phyloP scores from a whole-genome alignment of 2,329 filamentous ascomycete genomes.

The Cordyceps cateniannulata region DNA sequence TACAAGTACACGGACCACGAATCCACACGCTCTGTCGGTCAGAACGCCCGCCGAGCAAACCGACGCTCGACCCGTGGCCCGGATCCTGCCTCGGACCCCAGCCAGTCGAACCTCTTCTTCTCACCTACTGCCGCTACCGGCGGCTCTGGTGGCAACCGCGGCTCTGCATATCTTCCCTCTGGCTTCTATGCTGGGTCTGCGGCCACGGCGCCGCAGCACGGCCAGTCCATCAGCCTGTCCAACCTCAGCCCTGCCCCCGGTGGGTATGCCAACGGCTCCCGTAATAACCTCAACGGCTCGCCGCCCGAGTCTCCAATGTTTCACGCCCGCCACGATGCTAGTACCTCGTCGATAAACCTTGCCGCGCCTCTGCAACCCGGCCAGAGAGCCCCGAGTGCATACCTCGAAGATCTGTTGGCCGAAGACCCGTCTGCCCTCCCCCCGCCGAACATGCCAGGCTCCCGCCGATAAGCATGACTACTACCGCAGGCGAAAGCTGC shows the following conservation, averaged over 20 bases:
- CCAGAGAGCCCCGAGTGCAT: slow-evolving; percentile 77
- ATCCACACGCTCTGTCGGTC: slow-evolving; percentile 45
- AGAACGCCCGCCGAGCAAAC: slow-evolving; percentile 34
- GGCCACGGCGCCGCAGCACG: slow-evolving; percentile 38
- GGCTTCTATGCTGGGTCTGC: slow-evolving; percentile 77
- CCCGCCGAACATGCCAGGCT: slow-evolving; percentile 31
- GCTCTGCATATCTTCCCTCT: slow-evolving; percentile 77
- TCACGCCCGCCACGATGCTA: slow-evolving; percentile 43
- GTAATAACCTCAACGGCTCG: slow-evolving; percentile 41
- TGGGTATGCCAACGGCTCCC: slow-evolving; percentile 33
- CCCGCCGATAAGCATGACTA: slow-evolving; percentile 19
- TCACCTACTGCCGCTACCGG: slow-evolving; percentile 80
- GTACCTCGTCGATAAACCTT: slow-evolving; percentile 61
- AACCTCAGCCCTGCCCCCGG: slow-evolving; percentile 56
- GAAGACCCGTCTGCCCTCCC: slow-evolving; percentile 55
- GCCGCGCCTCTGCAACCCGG: slow-evolving; percentile 50
- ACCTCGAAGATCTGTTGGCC: slow-evolving; percentile 83
- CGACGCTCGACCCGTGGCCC: slow-evolving; percentile 47
- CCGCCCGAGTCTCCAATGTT: slow-evolving; percentile 61
- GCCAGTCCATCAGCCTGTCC: slow-evolving; percentile 52
- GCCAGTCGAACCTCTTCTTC: slow-evolving; percentile 78
- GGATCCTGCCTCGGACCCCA: slow-evolving; percentile 49
- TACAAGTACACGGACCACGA: slow-evolving; percentile 59
- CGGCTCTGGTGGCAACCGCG: slow-evolving; percentile 55
- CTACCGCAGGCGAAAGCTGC: slow-evolving; percentile 12